Evolutionary conservation across 805 yeast genomes (phyloP).

Genomic region (Saccharomycopsis sp.): DNA sequence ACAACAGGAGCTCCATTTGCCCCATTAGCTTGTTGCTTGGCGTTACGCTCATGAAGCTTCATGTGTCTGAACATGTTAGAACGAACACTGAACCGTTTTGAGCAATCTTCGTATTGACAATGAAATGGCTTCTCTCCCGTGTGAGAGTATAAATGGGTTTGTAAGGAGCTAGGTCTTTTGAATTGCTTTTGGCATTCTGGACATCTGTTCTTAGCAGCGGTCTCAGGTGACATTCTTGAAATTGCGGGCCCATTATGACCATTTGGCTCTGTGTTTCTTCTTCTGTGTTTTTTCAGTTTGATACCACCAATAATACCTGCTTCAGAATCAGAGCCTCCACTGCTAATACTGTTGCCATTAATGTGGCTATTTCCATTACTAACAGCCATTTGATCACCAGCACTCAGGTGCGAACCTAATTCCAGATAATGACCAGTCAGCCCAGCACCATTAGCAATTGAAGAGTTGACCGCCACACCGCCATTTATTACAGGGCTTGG

Average conservation of each 20-base stretch:
- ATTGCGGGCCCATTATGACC: slow-evolving; percentile 8
- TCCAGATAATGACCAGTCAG: not conserved
- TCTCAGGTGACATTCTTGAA: slow-evolving; percentile 37
- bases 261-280: slow-evolving; percentile 19
- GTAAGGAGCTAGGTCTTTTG: slow-evolving; percentile 75
- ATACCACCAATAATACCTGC: not conserved
- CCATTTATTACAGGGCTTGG: not conserved
- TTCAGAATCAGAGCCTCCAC: not conserved
- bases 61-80: slow-evolving; percentile 78
- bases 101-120: slow-evolving; percentile 61
- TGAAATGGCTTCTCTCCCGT: slow-evolving; percentile 73
- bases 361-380: not conserved
- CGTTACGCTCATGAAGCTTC: slow-evolving; percentile 47
- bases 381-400: not conserved
- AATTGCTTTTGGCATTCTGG: slow-evolving; percentile 66
- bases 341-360: not conserved
- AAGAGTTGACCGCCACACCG: not conserved
- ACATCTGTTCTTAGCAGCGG: slow-evolving; percentile 41
- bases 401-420: not conserved
- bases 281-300: slow-evolving; percentile 15
- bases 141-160: slow-evolving; percentile 74
- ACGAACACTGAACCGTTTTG: slow-evolving; percentile 64
- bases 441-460: not conserved
- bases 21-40: not conserved
- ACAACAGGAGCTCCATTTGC: not conserved